Conservation (phyloP, 441 rosid species). For the Dalechampia spathulata region DNA sequence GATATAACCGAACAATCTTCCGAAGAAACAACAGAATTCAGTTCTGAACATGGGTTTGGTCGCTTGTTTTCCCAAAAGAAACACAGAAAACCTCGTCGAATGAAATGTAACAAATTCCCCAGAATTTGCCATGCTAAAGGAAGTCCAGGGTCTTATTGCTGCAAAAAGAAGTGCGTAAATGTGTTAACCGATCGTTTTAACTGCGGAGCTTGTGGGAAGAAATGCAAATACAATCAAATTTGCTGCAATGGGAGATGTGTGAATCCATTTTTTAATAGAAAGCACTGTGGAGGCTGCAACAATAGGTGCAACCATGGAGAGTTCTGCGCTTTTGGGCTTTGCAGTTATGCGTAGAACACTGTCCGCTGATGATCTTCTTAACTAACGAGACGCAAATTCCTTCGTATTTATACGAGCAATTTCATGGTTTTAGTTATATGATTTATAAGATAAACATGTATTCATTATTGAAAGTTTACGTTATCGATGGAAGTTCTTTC, state of each 20-base stretch:
- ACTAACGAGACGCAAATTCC: not conserved
- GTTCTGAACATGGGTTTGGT: not conserved
- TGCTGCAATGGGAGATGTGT: conserved; percentile 33
- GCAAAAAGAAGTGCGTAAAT: conserved; percentile 29
- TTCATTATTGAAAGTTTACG: too few species aligned
- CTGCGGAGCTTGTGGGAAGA: conserved; percentile 34
- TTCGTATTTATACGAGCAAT: too few species aligned
- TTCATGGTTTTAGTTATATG: too few species aligned
- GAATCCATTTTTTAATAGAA: conserved; percentile 19
- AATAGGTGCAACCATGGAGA: conserved; percentile 23
- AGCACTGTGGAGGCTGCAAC: conserved; percentile 31
- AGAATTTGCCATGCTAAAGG: conserved; percentile 17
- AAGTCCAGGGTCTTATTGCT: conserved; percentile 22
- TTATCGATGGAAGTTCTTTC: too few species aligned
- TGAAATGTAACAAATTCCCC: conserved; percentile 19
- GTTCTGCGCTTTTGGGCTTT: conserved; percentile 29
- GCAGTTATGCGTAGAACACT: conserved; percentile 25
- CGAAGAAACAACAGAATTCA: not conserved
- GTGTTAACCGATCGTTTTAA: conserved; percentile 18
- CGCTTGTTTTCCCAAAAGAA: conserved; percentile 13
- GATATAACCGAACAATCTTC: too few species aligned
- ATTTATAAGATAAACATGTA: too few species aligned
- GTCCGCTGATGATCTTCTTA: not conserved
- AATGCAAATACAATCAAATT: conserved; percentile 28
- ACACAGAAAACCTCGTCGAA: not conserved